These are phyloP conservation scores for Bruguiera parviflora DNA, from an alignment of 345 rosid species.

Conservation along the genomic window DNA sequence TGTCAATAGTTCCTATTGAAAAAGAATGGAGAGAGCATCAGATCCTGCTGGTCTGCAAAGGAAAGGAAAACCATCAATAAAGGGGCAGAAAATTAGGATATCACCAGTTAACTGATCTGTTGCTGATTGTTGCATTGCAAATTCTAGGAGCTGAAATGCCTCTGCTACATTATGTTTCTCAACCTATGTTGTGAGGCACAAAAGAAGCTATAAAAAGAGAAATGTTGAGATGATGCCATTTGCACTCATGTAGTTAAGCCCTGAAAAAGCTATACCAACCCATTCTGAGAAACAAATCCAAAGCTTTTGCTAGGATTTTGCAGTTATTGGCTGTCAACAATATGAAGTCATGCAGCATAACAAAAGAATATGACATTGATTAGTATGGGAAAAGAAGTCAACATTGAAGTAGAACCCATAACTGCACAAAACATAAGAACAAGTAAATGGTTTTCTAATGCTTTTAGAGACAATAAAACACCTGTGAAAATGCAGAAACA, in stretches of 20 bases:
- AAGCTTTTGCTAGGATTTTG: conserved; percentile 92
- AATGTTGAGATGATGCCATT: neutral
- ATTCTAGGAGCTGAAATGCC: conserved; percentile 87
- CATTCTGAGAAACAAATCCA: conserved; percentile 84
- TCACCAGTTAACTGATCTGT: conserved; percentile 94
- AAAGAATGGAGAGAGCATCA: neutral
- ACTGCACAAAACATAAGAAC: no score
- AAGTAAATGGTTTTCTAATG: no score
- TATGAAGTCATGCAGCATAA: neutral
- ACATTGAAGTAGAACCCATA: no score
- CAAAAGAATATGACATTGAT: neutral
- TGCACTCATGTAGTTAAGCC: neutral
- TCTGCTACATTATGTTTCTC: conserved; percentile 70
- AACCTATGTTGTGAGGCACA: conserved; percentile 42
- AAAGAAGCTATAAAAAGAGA: conserved; percentile 4
- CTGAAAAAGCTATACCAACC: conserved; percentile 41
- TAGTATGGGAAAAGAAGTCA: neutral
- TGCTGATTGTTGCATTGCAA: conserved; percentile 98
- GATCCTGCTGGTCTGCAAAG: conserved; percentile 40
- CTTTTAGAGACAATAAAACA: no score
- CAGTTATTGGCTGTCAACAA: conserved; percentile 76
- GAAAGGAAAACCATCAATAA: neutral
- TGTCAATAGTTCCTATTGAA: neutral
- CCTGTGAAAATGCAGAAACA: no score
- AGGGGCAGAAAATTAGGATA: neutral